Conservation (phyloP, 208 protist genomes). For the Leishmania braziliensis region DNA sequence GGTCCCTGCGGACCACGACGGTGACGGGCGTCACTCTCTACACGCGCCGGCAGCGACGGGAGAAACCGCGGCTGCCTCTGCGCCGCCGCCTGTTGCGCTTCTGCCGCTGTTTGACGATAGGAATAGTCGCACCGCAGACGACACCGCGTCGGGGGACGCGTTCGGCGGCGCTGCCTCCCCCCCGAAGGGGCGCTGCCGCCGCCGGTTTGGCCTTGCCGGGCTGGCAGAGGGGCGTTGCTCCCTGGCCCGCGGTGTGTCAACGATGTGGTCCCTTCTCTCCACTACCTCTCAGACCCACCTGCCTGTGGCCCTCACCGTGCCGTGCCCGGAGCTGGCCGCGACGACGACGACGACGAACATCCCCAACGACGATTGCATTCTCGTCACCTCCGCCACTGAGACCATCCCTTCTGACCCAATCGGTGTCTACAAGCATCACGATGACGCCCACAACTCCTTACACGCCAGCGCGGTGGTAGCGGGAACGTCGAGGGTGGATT, state of each 20-base stretch:
- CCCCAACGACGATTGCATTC: not conserved
- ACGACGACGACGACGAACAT: not conserved
- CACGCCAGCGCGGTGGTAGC: not conserved
- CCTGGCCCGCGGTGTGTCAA: not conserved
- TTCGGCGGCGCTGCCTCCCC: not conserved
- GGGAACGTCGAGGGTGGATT: not conserved
- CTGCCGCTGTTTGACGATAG: not conserved
- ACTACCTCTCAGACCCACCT: slow-evolving; percentile 14
- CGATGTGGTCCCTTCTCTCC: slow-evolving; percentile 25
- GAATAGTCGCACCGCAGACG: not conserved
- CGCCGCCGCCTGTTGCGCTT: not conserved
- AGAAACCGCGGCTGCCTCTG: not conserved
- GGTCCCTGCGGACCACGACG: not conserved
- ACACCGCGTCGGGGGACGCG: not conserved
- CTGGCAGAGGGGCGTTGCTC: not conserved
- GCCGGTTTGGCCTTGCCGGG: not conserved
- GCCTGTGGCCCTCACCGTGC: not conserved
- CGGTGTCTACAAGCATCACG: not conserved
- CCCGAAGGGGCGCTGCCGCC: not conserved
- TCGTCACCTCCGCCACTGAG: not conserved
- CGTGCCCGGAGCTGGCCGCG: not conserved
- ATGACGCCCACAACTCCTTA: not conserved
- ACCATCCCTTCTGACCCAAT: not conserved
- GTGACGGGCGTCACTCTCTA: not conserved
- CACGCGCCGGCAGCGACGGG: not conserved